Evolutionary conservation across 108 stramenopile species (phyloP).

Genomic region (Cylindrotheca closterium): DNA sequence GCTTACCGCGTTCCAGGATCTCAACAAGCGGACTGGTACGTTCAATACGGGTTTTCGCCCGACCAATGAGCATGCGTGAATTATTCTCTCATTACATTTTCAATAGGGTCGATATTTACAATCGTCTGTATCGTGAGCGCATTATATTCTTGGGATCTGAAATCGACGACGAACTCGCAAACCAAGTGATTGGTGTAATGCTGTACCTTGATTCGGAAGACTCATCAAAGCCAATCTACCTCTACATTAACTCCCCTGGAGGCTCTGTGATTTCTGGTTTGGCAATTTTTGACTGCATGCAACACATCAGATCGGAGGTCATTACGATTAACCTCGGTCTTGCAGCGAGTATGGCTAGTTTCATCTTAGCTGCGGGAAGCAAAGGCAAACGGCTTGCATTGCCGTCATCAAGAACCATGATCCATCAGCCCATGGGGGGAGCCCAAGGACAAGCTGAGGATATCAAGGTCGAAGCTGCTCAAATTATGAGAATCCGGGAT

Average conservation of each 20-base stretch:
- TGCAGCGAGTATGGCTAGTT: conserved; percentile 97
- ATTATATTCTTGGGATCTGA: conserved; percentile 98
- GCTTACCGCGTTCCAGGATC: conserved; percentile 93
- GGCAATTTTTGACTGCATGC: conserved; percentile 98
- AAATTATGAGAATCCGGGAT: conserved; percentile 97
- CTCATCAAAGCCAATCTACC: conserved; percentile 94
- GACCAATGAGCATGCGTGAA: neutral
- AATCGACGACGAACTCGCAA: conserved; percentile 98
- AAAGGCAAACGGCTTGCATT: conserved; percentile 93
- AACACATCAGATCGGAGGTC: conserved; percentile 93
- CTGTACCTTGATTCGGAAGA: conserved; percentile 96
- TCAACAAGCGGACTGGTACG: conserved; percentile 77
- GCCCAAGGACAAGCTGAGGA: conserved; percentile 98
- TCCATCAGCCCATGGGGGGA: conserved; percentile 99
- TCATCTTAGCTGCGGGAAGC: conserved; percentile 94
- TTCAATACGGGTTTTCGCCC: neutral
- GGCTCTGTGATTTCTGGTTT: conserved; percentile 96
- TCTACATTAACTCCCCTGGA: conserved; percentile 98
- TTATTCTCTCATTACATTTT: neutral
- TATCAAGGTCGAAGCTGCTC: conserved; percentile 96
- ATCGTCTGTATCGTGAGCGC: conserved; percentile 96
- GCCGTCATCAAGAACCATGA: conserved; percentile 96
- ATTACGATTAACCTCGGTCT: conserved; percentile 98
- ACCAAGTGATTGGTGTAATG: conserved; percentile 95
- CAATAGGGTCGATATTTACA: conserved; percentile 97